Evolutionary conservation across 2,329 filamentous ascomycete genomes (phyloP).

Genomic region (Parafenestella ontariensis): DNA sequence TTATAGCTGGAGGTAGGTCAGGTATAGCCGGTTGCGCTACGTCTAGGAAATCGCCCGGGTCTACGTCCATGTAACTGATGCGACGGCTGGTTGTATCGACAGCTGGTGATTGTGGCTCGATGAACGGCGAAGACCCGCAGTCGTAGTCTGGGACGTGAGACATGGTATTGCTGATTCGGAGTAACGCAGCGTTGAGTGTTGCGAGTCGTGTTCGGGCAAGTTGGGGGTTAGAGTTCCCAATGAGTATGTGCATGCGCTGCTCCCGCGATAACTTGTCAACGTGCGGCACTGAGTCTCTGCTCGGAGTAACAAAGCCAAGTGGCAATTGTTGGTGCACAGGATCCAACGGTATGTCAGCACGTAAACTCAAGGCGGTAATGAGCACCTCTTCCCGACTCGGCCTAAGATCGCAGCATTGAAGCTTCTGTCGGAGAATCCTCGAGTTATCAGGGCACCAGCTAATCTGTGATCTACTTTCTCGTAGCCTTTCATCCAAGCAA

Average conservation of each 20-base stretch:
- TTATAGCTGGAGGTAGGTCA: conserved; percentile 30
- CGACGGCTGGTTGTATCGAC: conserved; percentile 36
- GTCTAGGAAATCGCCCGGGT: conserved; percentile 38
- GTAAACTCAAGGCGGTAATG: conserved; percentile 45
- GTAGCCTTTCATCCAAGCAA: conserved; percentile 40
- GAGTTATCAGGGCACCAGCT: conserved; percentile 48
- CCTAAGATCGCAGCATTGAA: conserved; percentile 47
- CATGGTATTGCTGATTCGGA: conserved; percentile 29
- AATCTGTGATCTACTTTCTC: conserved; percentile 46
- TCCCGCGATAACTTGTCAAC: conserved; percentile 40
- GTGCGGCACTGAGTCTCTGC: conserved; percentile 44
- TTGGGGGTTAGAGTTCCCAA: conserved; percentile 38
- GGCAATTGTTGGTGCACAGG: conserved; percentile 38
- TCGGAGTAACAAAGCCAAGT: conserved; percentile 44
- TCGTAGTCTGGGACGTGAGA: conserved; percentile 29
- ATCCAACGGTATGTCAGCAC: conserved; percentile 43
- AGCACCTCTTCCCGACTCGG: conserved; percentile 47
- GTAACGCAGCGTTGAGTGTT: conserved; percentile 42
- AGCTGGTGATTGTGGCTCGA: conserved; percentile 31
- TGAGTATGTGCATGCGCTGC: conserved; percentile 47
- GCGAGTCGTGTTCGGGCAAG: conserved; percentile 36
- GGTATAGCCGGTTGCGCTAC: conserved; percentile 40
- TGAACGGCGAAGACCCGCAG: conserved; percentile 34
- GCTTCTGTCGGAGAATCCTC: conserved; percentile 44
- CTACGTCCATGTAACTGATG: conserved; percentile 50